Base-by-base conservation (phyloP, 2,329 filamentous ascomycete genomes). In the Leptographium flavum region DNA sequence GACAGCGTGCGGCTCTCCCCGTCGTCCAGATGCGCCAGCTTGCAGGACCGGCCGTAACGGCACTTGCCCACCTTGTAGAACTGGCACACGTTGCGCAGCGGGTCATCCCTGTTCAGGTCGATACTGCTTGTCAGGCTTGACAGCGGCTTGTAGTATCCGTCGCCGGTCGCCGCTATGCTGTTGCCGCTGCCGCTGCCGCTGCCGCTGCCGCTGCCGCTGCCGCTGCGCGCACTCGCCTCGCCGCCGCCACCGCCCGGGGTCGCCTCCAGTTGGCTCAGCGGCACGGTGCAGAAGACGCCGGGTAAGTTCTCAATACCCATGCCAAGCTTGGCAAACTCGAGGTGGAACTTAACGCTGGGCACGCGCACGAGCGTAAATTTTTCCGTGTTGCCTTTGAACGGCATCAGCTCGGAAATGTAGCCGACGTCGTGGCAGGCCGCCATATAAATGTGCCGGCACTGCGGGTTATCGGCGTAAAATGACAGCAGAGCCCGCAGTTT, bases 371-470 rank as follows among this genome's bases (percentile, higher is more conserved):
- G 67, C 1, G 74, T 79, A 47, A 79, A 68, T 42, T 67, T 66
- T 22, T 72, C 64, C 8, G 59, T 57, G 47, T 67, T 64, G 37
- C 67, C 68, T 37, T 60, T 61, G 52, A 73, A 71, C 8, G 71
- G 70, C 5, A 66, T 70, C 23, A 81, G 60, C 40, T 77, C 65
- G 8, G 71, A 68, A 39, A 77, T 59, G 54, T 80, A 79, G 42
- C 70, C 69, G 22, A 64, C 64, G 52, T 81, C 73, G 51, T 80
- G 75, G 53, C 76, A 81, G 33, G 70, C 75, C 5, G 74, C 78
- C 47, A 79, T 74, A 54, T 73, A 74, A 31, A 82, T 76, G 55
- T 79, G 76, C 52, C 73, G 75, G 61, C 78, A 82, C 53, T 79
- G 73, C 4, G 66, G 60, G 52, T 74, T 75, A 39, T 77, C 70